Evolutionary conservation across 495 filamentous ascomycete species (phyloP).

Genomic region (Aspergillus panamensis): DNA sequence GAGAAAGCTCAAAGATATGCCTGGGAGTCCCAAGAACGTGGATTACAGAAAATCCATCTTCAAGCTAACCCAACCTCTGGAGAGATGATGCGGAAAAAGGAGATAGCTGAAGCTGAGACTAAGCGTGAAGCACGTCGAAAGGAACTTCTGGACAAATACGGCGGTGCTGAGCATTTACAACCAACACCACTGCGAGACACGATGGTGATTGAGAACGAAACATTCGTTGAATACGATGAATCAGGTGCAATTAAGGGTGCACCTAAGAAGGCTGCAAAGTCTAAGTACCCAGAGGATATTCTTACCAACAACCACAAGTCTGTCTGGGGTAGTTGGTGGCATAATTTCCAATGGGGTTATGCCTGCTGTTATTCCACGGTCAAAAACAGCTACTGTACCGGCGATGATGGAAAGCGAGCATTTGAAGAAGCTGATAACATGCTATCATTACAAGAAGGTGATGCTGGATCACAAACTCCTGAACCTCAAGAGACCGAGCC

Average conservation of each 20-base stretch:
- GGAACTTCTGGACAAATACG: conserved; percentile 79
- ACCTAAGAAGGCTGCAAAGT: conserved; percentile 69
- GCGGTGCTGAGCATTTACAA: conserved; percentile 63
- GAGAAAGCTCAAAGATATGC: conserved; percentile 85
- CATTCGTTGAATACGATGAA: conserved; percentile 95
- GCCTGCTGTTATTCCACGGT: conserved; percentile 88
- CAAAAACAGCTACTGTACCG: conserved; percentile 97
- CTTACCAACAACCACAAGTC: conserved; percentile 85
- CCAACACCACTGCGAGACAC: conserved; percentile 59
- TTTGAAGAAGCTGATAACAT: conserved; percentile 64
- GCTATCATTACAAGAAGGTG: conserved; percentile 40
- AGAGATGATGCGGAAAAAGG: conserved; percentile 75
- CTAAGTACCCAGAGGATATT: conserved; percentile 88
- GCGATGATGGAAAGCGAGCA: conserved; percentile 73
- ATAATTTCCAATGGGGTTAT: conserved; percentile 94
- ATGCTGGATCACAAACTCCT: conserved; percentile 21
- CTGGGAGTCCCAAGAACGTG: conserved; percentile 89
- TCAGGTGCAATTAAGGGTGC: conserved; percentile 82
- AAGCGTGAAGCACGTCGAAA: conserved; percentile 66
- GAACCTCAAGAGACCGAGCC: conserved; percentile 22
- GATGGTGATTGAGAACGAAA: conserved; percentile 74
- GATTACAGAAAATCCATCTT: conserved; percentile 73
- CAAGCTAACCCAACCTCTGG: conserved; percentile 96
- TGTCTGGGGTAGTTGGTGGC: conserved; percentile 98
- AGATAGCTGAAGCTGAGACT: conserved; percentile 63